Percentiles rank a stretch among this genome's conserved stretches.
Conservation (phyloP, 2,329 filamentous ascomycete genomes). For the Tolypocladium cylindrosporum region DNA sequence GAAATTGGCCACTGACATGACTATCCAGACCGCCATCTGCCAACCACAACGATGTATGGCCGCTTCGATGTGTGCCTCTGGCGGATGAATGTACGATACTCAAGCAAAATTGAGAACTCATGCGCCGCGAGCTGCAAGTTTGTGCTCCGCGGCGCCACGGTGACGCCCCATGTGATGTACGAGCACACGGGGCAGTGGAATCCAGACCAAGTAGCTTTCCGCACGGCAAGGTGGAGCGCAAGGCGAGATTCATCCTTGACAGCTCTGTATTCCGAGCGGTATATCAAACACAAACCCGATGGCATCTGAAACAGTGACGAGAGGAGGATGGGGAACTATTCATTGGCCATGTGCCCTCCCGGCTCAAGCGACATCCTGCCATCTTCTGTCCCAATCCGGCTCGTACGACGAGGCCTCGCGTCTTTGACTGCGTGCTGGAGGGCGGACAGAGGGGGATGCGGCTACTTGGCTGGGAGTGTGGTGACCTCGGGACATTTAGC, state of each 20-base stretch:
- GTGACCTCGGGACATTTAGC: constrained; percentile 30
- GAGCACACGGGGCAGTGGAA: not conserved
- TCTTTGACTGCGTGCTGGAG: constrained; percentile 3
- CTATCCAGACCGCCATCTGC: constrained; percentile 10
- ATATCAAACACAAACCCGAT: constrained; percentile 36
- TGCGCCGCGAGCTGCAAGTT: not conserved
- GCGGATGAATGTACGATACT: constrained; percentile 12
- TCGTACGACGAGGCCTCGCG: not conserved
- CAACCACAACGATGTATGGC: not conserved
- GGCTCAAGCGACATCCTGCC: constrained; percentile 21
- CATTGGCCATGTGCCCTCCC: constrained; percentile 36
- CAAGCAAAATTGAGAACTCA: constrained; percentile 4
- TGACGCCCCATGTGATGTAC: not conserved
- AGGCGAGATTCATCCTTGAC: constrained; percentile 65
- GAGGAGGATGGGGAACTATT: constrained; percentile 23
- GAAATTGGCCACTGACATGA: constrained; percentile 8
- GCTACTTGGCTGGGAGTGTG: constrained; percentile 23
- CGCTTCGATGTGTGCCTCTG: not conserved
- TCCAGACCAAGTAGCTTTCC: constrained; percentile 24
- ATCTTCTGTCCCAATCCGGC: constrained; percentile 17
- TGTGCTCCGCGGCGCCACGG: not conserved
- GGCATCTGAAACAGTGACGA: constrained; percentile 15
- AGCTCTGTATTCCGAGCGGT: constrained; percentile 70
- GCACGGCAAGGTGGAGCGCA: constrained; percentile 68
- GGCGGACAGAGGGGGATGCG: constrained; percentile 15